A percentile compares a stretch with the other conserved stretches of the same genome.
These are phyloP conservation scores for Lentinula boryana DNA, from an alignment of 768 basidiomycete genomes.

Conservation along the genomic window DNA sequence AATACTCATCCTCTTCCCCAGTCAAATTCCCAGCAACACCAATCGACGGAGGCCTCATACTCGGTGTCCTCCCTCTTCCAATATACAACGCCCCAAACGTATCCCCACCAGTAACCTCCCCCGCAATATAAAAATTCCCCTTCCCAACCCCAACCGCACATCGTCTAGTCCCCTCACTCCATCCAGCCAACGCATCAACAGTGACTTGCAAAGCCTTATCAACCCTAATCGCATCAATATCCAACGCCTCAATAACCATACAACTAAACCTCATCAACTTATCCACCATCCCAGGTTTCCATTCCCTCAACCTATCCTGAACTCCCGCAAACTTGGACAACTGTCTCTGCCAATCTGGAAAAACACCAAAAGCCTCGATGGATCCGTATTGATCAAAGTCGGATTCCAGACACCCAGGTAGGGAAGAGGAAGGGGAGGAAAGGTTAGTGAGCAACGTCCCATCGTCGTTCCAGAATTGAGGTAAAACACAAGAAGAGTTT, in stretches of 20 bases:
- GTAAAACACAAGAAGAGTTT: constrained; percentile 70
- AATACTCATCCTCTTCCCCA: constrained; percentile 58
- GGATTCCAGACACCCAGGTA: constrained; percentile 66
- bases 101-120: constrained; percentile 90
- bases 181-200: constrained; percentile 69
- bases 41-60: constrained; percentile 63
- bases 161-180: constrained; percentile 66
- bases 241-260: constrained; percentile 81
- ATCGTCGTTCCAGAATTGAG: constrained; percentile 76
- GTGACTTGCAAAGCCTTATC: constrained; percentile 94
- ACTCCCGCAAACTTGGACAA: constrained; percentile 62
- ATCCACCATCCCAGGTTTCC: constrained; percentile 73
- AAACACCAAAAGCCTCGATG: constrained; percentile 97
- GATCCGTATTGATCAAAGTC: constrained; percentile 96
- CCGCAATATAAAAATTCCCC: constrained; percentile 80
- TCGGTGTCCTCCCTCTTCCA: constrained; percentile 84
- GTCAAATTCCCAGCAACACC: constrained; percentile 64
- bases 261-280: constrained; percentile 79
- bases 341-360: constrained; percentile 30
- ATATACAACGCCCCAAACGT: constrained; percentile 83
- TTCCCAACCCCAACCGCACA: constrained; percentile 74
- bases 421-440: neutral
- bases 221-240: constrained; percentile 91
- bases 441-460: constrained; percentile 41
- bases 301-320: constrained; percentile 92